phyloP scores from a whole-genome alignment of 140 eudicot species.

The Senecio squalidus region DNA sequence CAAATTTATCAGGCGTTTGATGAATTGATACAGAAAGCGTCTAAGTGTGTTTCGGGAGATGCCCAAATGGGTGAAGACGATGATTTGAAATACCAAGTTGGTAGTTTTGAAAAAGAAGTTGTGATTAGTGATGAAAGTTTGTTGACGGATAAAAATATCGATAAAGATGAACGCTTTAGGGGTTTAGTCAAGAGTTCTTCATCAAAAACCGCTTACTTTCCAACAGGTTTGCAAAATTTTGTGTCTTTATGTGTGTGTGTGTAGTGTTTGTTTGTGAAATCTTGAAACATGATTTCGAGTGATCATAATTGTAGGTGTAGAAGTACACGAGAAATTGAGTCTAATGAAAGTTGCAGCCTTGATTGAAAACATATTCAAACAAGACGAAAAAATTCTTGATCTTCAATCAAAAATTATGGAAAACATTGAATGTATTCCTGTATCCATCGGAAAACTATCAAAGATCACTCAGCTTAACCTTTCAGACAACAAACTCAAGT shows the following conservation, averaged over 20 bases:
- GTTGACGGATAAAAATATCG: slow-evolving; percentile 27
- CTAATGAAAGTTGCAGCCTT: slow-evolving; percentile 74
- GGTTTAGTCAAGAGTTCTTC: slow-evolving; percentile 43
- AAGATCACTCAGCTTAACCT: slow-evolving; percentile 48
- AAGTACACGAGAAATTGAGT: slow-evolving; percentile 49
- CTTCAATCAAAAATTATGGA: slow-evolving; percentile 70
- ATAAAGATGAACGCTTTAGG: slow-evolving; percentile 33
- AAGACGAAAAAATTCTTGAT: slow-evolving; percentile 44
- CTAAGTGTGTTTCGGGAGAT: slow-evolving; percentile 56
- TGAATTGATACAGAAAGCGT: slow-evolving; percentile 56
- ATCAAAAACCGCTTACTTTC: slow-evolving; percentile 15
- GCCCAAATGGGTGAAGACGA: slow-evolving; percentile 27
- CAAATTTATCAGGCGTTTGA: slow-evolving; percentile 47
- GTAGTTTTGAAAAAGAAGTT: slow-evolving; percentile 19
- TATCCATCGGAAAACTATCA: slow-evolving; percentile 67
- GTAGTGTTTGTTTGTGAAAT: slow-evolving; percentile 13
- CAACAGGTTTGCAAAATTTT: slow-evolving; percentile 42
- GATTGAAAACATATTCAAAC: slow-evolving; percentile 57
- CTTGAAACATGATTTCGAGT: slow-evolving; percentile 12
- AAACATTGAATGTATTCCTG: slow-evolving; percentile 74
- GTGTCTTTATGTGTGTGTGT: background rate
- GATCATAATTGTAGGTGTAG: slow-evolving; percentile 25
- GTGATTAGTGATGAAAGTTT: slow-evolving; percentile 34
- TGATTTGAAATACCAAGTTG: slow-evolving; percentile 29
- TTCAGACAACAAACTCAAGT: slow-evolving; percentile 56